Evolutionary conservation across 495 filamentous ascomycete genomes (phyloP).

Genomic region (Neohortaea acidophila): DNA sequence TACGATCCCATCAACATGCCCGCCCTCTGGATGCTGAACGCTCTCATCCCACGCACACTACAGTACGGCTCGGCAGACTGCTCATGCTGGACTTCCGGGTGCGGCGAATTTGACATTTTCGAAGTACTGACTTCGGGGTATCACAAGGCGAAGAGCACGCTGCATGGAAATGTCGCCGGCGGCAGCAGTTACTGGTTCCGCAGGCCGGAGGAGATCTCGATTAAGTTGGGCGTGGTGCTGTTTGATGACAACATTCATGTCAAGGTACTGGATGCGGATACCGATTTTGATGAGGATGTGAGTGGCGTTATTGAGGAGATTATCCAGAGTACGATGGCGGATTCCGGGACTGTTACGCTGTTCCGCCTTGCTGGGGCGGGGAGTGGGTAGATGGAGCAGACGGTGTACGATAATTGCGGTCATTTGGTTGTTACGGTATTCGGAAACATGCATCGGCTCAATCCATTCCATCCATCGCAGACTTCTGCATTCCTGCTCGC

Average conservation of each 20-base stretch:
- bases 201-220: slow-evolving; percentile 36
- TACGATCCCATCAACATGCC: slow-evolving; percentile 41
- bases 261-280: slow-evolving; percentile 25
- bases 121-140: slow-evolving; percentile 44
- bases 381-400: too few species aligned
- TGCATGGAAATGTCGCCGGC: slow-evolving; percentile 41
- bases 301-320: slow-evolving; percentile 17
- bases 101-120: slow-evolving; percentile 59
- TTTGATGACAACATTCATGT: slow-evolving; percentile 31
- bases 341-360: slow-evolving; percentile 9
- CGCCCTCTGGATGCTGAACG: slow-evolving; percentile 56
- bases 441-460: too few species aligned
- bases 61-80: slow-evolving; percentile 47
- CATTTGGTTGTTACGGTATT: too few species aligned
- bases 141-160: slow-evolving; percentile 38
- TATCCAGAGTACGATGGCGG: slow-evolving; percentile 3
- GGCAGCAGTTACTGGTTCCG: slow-evolving; percentile 49
- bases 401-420: too few species aligned
- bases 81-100: slow-evolving; percentile 52
- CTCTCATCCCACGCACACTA: slow-evolving; percentile 45
- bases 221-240: slow-evolving; percentile 49
- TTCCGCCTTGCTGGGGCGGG: slow-evolving; percentile 2
- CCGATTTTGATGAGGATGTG: slow-evolving; percentile 16
- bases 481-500: too few species aligned
- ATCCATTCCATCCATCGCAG: too few species aligned